Conservation (phyloP, 2,329 filamentous ascomycete species). For the Phaeosphaeriaceae sp. region DNA sequence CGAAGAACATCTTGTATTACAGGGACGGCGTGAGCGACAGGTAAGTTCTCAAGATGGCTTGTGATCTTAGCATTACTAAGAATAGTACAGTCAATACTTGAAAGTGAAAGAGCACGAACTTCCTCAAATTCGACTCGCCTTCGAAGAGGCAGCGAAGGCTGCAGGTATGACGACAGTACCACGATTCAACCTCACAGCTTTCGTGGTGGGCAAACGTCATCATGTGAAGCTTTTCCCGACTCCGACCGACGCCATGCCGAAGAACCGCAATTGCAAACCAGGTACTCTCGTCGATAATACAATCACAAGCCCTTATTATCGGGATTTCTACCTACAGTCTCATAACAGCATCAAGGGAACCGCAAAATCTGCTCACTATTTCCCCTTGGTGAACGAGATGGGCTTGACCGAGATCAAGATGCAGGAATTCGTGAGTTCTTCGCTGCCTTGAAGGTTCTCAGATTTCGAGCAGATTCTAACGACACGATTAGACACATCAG, state of each 20-base stretch:
- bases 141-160: conserved; percentile 9
- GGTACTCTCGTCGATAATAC: conserved; percentile 35
- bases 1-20: conserved; percentile 25
- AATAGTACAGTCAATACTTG: conserved; percentile 9
- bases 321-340: conserved; percentile 44
- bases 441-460: not conserved
- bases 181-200: conserved; percentile 35
- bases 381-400: conserved; percentile 25
- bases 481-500: not conserved
- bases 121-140: conserved; percentile 30
- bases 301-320: conserved; percentile 31
- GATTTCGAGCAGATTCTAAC: not conserved
- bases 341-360: conserved; percentile 36
- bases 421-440: conserved; percentile 1
- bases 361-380: conserved; percentile 37
- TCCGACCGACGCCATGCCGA: not conserved
- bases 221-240: not conserved
- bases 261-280: conserved; percentile 24
- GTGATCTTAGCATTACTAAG: not conserved
- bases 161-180: conserved; percentile 27
- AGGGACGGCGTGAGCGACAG: conserved; percentile 22
- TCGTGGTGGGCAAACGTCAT: conserved; percentile 37
- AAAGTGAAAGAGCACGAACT: conserved; percentile 29
- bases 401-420: not conserved
- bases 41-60: not conserved